phyloP scores from a whole-genome alignment of 2,329 filamentous ascomycete species.

The Aspergillus spinulosporus region DNA sequence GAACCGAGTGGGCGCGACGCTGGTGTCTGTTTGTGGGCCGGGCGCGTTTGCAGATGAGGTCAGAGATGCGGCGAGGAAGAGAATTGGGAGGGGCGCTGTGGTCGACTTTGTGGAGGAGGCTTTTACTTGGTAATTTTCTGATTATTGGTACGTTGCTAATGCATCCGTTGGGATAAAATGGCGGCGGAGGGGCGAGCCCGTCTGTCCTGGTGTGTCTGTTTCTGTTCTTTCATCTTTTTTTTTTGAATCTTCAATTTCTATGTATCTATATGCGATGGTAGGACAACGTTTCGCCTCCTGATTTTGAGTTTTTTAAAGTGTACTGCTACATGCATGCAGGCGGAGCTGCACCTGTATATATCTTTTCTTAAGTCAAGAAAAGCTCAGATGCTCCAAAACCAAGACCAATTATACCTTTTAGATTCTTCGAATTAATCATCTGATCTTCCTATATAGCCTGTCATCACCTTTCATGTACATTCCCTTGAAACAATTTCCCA shows the following conservation, averaged over 20 bases:
- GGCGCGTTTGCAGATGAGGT: constrained; percentile 65
- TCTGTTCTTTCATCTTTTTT: background rate
- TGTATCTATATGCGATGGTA: background rate
- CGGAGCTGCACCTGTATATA: no score
- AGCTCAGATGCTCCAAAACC: no score
- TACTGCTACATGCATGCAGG: no score
- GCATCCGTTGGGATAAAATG: background rate
- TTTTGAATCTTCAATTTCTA: background rate
- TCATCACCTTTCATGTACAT: background rate
- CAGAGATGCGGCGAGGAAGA: constrained; percentile 53
- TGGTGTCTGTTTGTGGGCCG: constrained; percentile 63
- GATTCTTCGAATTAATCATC: no score
- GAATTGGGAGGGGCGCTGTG: constrained; percentile 53
- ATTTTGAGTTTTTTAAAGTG: no score
- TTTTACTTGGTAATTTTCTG: constrained; percentile 61
- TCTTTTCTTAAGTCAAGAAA: no score
- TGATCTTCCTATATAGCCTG: no score
- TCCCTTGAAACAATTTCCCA: background rate
- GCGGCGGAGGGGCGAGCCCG: no score
- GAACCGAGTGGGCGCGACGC: constrained; percentile 58
- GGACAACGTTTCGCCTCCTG: background rate
- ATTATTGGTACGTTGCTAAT: background rate
- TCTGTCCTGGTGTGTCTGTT: background rate
- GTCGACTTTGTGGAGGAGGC: constrained; percentile 66
- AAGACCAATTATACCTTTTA: no score